Percentiles rank a stretch among this genome's conserved stretches.
These are phyloP conservation scores for Xylaria arbuscula DNA, from an alignment of 2,329 filamentous ascomycete species.

Conservation along the genomic window DNA sequence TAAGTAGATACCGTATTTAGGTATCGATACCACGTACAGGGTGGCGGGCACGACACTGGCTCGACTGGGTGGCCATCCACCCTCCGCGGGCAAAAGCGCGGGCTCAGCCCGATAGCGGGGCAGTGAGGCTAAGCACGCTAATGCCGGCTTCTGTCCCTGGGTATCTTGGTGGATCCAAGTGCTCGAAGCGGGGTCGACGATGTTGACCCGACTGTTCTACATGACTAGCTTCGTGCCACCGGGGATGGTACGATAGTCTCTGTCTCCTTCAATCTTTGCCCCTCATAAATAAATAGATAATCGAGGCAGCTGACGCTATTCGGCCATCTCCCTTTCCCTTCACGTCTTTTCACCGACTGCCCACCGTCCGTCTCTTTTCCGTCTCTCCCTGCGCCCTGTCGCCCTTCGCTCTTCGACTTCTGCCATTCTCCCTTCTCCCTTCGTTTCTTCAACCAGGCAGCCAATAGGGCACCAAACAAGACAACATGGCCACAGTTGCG, in stretches of 20 bases:
- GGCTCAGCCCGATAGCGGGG: conserved; percentile 32
- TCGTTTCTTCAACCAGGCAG: neutral
- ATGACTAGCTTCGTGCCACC: neutral
- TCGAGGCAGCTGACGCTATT: neutral
- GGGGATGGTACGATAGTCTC: neutral
- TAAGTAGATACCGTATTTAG: too few species aligned
- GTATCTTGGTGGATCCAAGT: neutral
- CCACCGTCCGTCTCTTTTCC: neutral
- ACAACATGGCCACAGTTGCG: conserved; percentile 81
- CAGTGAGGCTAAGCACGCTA: conserved; percentile 26
- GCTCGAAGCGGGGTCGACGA: conserved; percentile 22
- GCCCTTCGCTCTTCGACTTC: neutral
- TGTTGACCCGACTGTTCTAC: conserved; percentile 20
- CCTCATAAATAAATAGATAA: too few species aligned
- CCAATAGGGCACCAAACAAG: neutral
- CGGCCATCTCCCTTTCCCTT: neutral
- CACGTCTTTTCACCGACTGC: neutral
- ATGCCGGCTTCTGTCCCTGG: conserved; percentile 16
- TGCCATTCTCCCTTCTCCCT: neutral
- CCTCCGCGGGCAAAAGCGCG: neutral
- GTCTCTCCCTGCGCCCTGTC: neutral
- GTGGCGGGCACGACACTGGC: too few species aligned
- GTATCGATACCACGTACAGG: neutral
- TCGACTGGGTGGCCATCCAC: neutral
- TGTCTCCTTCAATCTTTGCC: conserved; percentile 1